Conservation (phyloP, 805 yeast genomes). For the Saturnispora kantuleensis region DNA sequence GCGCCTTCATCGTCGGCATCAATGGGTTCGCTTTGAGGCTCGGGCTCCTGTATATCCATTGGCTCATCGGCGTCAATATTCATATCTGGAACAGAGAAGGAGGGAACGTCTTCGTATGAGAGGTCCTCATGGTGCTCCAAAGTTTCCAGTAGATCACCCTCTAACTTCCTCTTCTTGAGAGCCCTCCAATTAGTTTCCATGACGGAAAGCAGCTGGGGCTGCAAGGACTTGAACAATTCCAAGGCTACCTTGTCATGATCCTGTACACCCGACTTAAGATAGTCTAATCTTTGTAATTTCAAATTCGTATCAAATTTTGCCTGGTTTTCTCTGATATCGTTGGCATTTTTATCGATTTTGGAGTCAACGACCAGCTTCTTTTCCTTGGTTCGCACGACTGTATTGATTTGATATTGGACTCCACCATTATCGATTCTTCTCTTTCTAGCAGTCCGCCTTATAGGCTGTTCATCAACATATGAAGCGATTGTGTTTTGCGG, state of each 20-base stretch:
- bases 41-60: not conserved
- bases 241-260: not conserved
- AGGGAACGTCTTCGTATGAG: not conserved
- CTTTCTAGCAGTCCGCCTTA: conserved; percentile 13
- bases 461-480: conserved; percentile 4
- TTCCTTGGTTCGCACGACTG: conserved; percentile 40
- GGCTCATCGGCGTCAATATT: conserved; percentile 1
- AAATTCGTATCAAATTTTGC: conserved; percentile 16
- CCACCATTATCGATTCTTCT: conserved; percentile 25
- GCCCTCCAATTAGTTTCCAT: conserved; percentile 14
- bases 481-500: not conserved
- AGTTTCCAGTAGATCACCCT: not conserved
- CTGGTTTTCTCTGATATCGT: conserved; percentile 26
- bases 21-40: not conserved
- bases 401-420: conserved; percentile 21
- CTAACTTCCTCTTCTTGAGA: conserved; percentile 11
- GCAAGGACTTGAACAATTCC: conserved; percentile 8
- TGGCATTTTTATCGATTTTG: conserved; percentile 34
- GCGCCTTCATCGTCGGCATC: conserved; percentile 14
- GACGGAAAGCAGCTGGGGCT: conserved; percentile 5
- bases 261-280: not conserved
- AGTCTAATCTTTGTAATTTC: not conserved
- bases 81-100: conserved; percentile 1
- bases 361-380: conserved; percentile 39
- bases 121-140: not conserved